Percentiles rank a stretch among this genome's conserved stretches.
Conservation (phyloP, 2,329 filamentous ascomycete species). For the Akanthomyces lecanii region DNA sequence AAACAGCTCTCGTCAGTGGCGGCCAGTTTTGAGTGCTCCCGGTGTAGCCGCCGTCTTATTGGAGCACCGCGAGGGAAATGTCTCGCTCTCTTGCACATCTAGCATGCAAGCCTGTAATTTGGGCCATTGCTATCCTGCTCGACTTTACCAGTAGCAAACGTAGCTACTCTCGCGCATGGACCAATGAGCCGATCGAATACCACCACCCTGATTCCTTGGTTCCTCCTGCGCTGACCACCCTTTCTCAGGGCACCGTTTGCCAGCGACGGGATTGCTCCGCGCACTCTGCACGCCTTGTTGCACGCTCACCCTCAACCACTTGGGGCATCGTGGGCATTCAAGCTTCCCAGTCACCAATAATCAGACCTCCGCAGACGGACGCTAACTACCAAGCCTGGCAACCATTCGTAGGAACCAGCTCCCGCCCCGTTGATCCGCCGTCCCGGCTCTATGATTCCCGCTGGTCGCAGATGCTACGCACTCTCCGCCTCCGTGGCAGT, state of each 20-base stretch:
- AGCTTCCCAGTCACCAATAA: neutral
- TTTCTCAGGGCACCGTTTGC: neutral
- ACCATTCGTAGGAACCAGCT: too few relatives aligned
- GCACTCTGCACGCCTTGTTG: neutral
- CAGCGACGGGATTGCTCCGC: neutral
- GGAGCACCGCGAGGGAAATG: neutral
- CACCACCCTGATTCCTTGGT: neutral
- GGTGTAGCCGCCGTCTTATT: neutral
- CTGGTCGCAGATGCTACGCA: neutral
- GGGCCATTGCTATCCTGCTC: neutral
- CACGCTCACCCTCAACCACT: neutral
- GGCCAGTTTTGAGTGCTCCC: neutral
- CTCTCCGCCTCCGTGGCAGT: neutral
- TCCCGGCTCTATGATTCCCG: too few relatives aligned
- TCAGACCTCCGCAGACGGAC: neutral
- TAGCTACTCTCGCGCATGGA: neutral
- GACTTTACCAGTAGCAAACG: too few relatives aligned
- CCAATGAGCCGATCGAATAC: neutral
- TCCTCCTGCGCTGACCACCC: neutral
- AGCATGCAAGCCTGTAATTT: slow-evolving; percentile 12
- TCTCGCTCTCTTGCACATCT: slow-evolving; percentile 9
- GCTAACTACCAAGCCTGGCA: neutral
- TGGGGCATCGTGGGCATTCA: neutral
- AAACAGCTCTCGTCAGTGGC: slow-evolving; percentile 11
- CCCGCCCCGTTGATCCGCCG: too few relatives aligned